Base-by-base conservation (phyloP, 202 grass and related monocot genomes). In the Schoenoplectus triqueter region DNA sequence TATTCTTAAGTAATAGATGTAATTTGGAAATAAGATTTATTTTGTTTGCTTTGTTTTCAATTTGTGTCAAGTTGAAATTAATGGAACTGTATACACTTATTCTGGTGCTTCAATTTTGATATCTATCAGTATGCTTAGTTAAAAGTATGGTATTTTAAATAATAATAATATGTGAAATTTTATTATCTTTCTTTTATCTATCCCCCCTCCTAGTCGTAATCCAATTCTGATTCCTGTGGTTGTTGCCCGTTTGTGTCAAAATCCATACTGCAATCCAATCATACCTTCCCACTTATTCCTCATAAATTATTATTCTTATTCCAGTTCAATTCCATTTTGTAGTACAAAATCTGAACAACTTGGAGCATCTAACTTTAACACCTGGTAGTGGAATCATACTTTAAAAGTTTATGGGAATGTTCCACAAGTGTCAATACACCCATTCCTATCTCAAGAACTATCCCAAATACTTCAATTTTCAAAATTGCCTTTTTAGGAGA, bases 291-390 rank as follows among this genome's bases (percentile, higher is more conserved):
- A 79, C 61, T 78, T 79, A 59, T 79, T 79, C 75, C 39, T 55
- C 18, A 31, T 18, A 15, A 13, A 61, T 44, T 61, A 18, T 62
- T 79, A 42, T 79, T 79, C 75, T 60, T 7, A 59, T 59, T 44
- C 55, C 31, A 17, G 2, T 44, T 79, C 75, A 44, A 10, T 79
- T 61, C 75, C 55, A 79, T 79, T 79, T 2, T 79, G 54, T 59
- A 22, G 13, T 14, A 59, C 40, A 61, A 39, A 79, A 61, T 79
- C 61, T 79, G 75, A 61, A 17, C 75, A 79, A 61, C 54, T 79
- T 79, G 55, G 39, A 1, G 55, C 54, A 79, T 79, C 75, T 61
- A 79, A 15, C 55, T 79, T 18, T 40, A 62, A 79, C 75, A 44
- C 55, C 14, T 45, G 54, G 15, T 79, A 79, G 54, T 61, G 75